Evolutionary conservation across 768 basidiomycete species (phyloP), one percentile per base, ranked within the genome.

Genomic region (Xerocomellus dryophilus): DNA sequence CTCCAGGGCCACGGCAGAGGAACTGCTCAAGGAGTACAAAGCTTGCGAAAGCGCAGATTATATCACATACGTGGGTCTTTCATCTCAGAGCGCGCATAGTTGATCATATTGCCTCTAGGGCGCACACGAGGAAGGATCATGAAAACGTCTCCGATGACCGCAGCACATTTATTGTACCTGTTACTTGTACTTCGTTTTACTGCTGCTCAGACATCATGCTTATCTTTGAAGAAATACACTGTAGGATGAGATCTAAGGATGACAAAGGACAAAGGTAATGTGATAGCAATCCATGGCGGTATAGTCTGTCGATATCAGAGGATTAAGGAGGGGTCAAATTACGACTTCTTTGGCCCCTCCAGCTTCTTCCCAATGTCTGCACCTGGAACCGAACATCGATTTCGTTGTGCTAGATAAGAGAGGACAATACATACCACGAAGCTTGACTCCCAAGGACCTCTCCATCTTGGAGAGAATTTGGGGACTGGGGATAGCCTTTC

Each of bases 31-130:
- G 59, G 96, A 98, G 68, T 98, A 98, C 74, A 88, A 90, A 64
- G 95, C 96, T 47, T 96, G 93, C 71, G 95, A 98, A 74, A 94
- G 87, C 66, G 81, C 91, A 10, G 92, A 96, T 66, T 98, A 98
- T 71, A 93, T 98, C 61, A 82, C 88, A 63, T 91, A 92, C 67
- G 89, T 87, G 54, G 53, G 86, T 78, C 38, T 2, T 21, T 18
- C 1, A 14, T 21, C 27, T 42, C 10, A 29, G 29, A 29, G 27
- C 14, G 5, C 1, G 1, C 10, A 4, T 21, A 8, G 27, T 11
- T 56, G n/a, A 50, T 47, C 34, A 63, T 20, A 9, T 39, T 39
- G 17, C 25, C 31, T 50, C 18, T 35, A 73, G 72, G 73, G 72
- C n/a, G 64, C 73, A 43, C 57, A 64, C 10, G 72, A 73, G 43